Evolutionary conservation across 495 filamentous ascomycete genomes (phyloP).

Genomic region (Darksidea phi): DNA sequence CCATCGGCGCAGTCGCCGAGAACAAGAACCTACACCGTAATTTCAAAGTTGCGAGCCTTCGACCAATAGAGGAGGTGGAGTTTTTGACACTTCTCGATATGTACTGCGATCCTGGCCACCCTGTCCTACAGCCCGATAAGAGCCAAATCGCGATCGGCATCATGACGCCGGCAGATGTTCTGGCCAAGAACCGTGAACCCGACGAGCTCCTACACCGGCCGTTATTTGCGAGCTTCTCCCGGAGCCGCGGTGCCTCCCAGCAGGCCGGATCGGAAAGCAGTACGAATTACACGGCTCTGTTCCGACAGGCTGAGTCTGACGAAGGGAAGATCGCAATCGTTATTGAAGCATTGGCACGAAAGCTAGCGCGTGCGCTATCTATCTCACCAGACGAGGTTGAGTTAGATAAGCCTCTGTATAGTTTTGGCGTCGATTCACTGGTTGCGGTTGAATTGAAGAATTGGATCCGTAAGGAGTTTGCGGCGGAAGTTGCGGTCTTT

Average conservation of each 20-base stretch:
- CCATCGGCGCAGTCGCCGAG: constrained; percentile 18
- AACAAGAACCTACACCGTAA: neutral
- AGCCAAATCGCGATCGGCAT: too few species aligned
- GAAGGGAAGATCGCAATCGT: neutral
- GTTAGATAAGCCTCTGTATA: neutral
- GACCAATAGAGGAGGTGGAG: too few species aligned
- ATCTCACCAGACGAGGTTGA: constrained; percentile 7
- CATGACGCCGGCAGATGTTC: too few species aligned
- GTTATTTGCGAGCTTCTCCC: too few species aligned
- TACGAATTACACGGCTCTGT: neutral
- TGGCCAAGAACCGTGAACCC: too few species aligned
- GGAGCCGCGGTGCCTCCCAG: too few species aligned
- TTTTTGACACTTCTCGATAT: too few species aligned
- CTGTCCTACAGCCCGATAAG: too few species aligned
- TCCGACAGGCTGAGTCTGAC: neutral
- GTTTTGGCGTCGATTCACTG: constrained; percentile 26
- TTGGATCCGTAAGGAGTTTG: constrained; percentile 11
- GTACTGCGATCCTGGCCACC: too few species aligned
- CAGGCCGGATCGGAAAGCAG: too few species aligned
- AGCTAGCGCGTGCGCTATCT: neutral
- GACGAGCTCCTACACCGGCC: too few species aligned
- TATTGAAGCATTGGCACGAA: neutral
- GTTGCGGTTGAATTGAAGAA: constrained; percentile 18
- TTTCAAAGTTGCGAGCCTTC: too few species aligned
- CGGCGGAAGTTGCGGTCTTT: constrained; percentile 13